Evolutionary conservation across 345 rosid species (phyloP), one percentile per base, ranked within the genome.

Genomic region (Lepidium sativum): DNA sequence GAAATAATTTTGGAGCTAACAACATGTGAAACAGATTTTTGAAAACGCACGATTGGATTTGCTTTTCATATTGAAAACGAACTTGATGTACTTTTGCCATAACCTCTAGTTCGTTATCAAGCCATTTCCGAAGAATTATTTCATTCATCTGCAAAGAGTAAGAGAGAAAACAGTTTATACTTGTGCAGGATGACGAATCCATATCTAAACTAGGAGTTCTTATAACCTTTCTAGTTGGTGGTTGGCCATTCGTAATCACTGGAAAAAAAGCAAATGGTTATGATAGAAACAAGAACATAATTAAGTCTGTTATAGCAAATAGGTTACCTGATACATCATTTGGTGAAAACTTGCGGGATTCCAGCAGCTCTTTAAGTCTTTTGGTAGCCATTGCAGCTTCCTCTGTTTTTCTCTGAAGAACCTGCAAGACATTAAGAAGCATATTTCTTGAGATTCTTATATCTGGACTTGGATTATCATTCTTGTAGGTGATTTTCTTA

Each of bases 331-430:
- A 66, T 55, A 57, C 76, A 43, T 80, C 88, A 65, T 83, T 83
- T 8, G 63, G 23, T 47, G 85, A 75, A 68, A 77, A 77, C 71
- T 88, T 86, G 68, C 84, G 90, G 15, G 82, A 77, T 82, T 86
- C 96, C 52, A 86, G 79, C 75, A 86, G 73, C 79, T 88, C 90
- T 67, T 88, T 88, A 54, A 88, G 77, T 83, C 90, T 86, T 70
- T 82, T 88, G 60, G 87, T 84, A 62, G 90, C 92, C 77, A 81
- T 76, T 74, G 92, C 80, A 64, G 92, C 96, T 66, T 86, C 96
- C 72, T 86, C 96, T 58, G 92, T 88, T 81, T 88, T 88, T 55
- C 96, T 81, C 45, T 88, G 96, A 47, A 88, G 92, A 80, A 88
- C 92, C 96, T 88, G 79, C 43, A 71, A 44, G 54, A 51, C 51